Percentiles rank a stretch among this genome's conserved stretches.
Conservation (phyloP, 495 filamentous ascomycete species). For the Penicillium bovifimosum region DNA sequence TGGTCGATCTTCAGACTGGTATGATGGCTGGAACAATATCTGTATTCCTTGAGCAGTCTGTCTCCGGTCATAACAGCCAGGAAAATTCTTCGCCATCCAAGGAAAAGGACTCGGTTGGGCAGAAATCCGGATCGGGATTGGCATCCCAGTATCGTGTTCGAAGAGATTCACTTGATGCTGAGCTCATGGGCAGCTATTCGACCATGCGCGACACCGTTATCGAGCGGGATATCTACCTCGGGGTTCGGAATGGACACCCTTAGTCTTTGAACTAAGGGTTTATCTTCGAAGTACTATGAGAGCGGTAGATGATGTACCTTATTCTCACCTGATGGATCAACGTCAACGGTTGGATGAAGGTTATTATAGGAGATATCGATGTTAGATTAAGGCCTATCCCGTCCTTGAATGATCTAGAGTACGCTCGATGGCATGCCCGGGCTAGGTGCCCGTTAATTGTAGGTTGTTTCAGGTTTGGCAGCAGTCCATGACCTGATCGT, state of each 20-base stretch:
- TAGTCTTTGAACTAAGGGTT: neutral
- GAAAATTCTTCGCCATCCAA: neutral
- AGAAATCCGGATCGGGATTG: neutral
- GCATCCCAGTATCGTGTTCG: neutral
- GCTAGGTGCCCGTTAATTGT: no score
- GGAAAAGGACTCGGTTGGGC: neutral
- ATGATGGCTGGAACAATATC: constrained; percentile 15
- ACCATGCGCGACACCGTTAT: neutral
- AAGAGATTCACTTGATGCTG: neutral
- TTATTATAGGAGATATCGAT: no score
- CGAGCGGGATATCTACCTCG: constrained; percentile 2
- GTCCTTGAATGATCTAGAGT: no score
- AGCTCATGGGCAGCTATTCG: neutral
- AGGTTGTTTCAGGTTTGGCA: no score
- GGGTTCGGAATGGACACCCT: neutral
- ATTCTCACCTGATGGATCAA: neutral
- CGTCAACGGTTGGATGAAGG: no score
- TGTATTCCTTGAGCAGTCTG: constrained; percentile 11
- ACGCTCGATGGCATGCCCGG: no score
- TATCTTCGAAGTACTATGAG: neutral
- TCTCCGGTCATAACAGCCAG: constrained; percentile 1
- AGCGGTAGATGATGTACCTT: neutral
- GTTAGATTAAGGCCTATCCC: no score
- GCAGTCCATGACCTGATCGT: no score
- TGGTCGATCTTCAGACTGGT: constrained; percentile 14